Percentiles rank a stretch among this genome's conserved stretches.
phyloP scores from a whole-genome alignment of 176 grass and related monocot species.

The Oryza longistaminata region DNA sequence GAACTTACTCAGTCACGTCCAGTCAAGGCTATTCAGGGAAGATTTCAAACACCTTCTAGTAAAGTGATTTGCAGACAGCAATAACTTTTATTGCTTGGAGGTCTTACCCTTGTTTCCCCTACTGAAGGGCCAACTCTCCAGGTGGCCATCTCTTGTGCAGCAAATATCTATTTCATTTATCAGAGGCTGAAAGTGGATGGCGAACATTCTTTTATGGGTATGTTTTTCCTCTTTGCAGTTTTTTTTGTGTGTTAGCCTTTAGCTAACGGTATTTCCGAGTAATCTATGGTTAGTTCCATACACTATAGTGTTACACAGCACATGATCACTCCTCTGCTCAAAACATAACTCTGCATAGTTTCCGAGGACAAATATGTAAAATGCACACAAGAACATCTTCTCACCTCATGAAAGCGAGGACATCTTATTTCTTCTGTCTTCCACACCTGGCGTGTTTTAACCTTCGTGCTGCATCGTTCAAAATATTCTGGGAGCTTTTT shows the following conservation, averaged over 20 bases:
- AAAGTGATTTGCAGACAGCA: constrained; percentile 79
- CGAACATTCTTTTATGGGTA: constrained; percentile 91
- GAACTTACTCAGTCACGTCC: constrained; percentile 68
- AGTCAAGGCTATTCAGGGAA: constrained; percentile 66
- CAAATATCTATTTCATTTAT: constrained; percentile 90
- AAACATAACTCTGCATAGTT: neutral
- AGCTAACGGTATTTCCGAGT: neutral
- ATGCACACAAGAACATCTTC: neutral
- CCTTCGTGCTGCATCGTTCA: neutral
- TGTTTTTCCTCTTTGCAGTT: constrained; percentile 35
- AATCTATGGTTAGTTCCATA: constrained; percentile 21
- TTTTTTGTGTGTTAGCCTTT: constrained; percentile 13
- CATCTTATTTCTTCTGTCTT: neutral
- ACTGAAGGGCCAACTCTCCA: constrained; percentile 91
- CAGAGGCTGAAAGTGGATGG: constrained; percentile 63
- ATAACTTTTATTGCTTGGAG: constrained; percentile 63
- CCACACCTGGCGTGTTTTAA: neutral
- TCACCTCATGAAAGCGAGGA: constrained; percentile 10
- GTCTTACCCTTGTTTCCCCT: constrained; percentile 74
- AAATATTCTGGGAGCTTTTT: constrained; percentile 20
- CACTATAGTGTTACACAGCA: neutral
- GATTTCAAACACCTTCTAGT: constrained; percentile 78
- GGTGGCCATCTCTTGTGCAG: constrained; percentile 73
- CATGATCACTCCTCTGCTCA: neutral
- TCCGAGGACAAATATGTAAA: neutral